Evolutionary conservation across 257 asterid species (phyloP), one percentile per base, ranked within the genome.

Genomic region (Voacanga thouarsii): DNA sequence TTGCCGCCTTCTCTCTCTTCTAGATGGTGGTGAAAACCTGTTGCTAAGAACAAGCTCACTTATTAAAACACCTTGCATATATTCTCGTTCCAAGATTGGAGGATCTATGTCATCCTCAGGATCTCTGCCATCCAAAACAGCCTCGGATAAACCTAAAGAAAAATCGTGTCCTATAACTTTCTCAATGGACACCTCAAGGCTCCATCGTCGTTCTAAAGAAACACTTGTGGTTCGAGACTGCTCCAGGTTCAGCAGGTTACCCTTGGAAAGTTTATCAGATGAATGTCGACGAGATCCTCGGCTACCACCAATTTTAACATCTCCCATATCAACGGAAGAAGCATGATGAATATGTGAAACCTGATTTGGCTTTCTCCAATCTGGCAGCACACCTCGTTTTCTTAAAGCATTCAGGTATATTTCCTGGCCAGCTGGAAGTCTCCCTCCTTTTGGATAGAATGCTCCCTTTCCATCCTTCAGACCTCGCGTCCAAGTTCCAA

Each of bases 391-490:
- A 9, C 99, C 99, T 80, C 95, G 89, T 80, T 91, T 93, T 64
- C 96, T 89, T 82, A 95, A 82, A 67, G 98, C 97, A 79, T 88
- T 84, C 60, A 96, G 96, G 84, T 93, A 92, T 82, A 85, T 66
- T 72, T 90, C 92, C 82, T 93, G 96, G 72, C 89, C 84, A 43
- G 93, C 80, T 23, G 95, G 90, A 82, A 91, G 87, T 80, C 68
- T 88, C 66, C 84, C 89, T 33, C 98, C 99, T 78, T 80, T 89
- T 8, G 98, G 99, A 80, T 96, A 96, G 79, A 96, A 93, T 2
- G 96, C 81, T 45, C 99, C 99, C 81, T 92, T 96, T 26, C 99
- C 99, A 74, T 96, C 99, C 85, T 96, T 96, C 66, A 93, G 83
- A 69, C 99, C 97, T 16, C 86, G 84, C 9, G 99, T 96, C 97